Base-by-base conservation (phyloP, 2,329 filamentous ascomycete species). In the Exophiala xenobiotica region DNA sequence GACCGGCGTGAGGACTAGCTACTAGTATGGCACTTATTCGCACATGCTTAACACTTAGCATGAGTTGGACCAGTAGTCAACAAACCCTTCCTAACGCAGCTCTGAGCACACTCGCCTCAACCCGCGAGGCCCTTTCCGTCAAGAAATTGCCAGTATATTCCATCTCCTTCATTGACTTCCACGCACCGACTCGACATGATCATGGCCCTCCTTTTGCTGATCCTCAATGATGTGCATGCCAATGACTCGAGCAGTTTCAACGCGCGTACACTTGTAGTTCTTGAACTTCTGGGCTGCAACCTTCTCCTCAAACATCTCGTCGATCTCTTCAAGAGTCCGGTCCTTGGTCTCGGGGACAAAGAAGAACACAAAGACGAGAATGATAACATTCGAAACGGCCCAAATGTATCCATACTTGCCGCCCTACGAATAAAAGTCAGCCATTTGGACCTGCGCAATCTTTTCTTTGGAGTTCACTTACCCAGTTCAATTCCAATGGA, bases 401-500 rank as follows among this genome's bases (percentile, higher is more conserved):
- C 62, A 64, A 2, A 66, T 64, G 35, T 60, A 61, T 2, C 61
- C 26, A 12, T 27, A 27, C 26, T 27, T 27, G 6, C 62, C 63
- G 64, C 44, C 58, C 51, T 11, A 56, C 46, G 6, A 27, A 1
- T 19, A 7, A 18, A 41, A 8, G 38, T 41, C 19, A 41, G 33
- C 14, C n/a, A n/a, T n/a, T n/a, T n/a, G n/a, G n/a, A 8, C 6
- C 33, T 38, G 33, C 14, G 6, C 11, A 6, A 38, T 38, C 7
- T 9, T 6, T 6, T 16, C 38, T 19, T 6, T 27, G 20, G 6
- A 45, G 29, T 20, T 37, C 38, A 20, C 41, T 37, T 14, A 35
- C 79, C 79, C 78, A 82, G 58, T 77, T 75, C 24, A 82, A 63
- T 1, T 73, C 64, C 7, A 66, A 61, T 0, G 76, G 75, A 53